Base-by-base conservation (phyloP, 2,329 filamentous ascomycete species). In the Sclerotinia nivalis region DNA sequence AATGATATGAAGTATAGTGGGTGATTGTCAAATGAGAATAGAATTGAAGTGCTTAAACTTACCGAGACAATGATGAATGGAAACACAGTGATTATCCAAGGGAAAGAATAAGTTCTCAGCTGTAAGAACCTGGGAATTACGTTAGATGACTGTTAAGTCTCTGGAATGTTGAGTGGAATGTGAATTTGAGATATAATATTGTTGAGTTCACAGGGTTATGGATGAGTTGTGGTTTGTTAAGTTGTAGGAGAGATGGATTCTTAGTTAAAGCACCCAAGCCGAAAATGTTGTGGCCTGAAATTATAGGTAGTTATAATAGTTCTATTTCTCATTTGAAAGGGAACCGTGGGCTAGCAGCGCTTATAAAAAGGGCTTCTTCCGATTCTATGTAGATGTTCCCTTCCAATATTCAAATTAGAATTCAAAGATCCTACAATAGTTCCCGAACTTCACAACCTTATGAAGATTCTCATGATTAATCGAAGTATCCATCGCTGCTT, bases 41-140 rank as follows among this genome's bases (percentile, higher is more conserved):
- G 34, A 65, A 52, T 25, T 52, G 47, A 52, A 43, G n/a, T 37
- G 20, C 50, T 28, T 52, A 28, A 40, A 65, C 61, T 65, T 65
- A 65, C 61, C 61, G 61, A 65, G 61, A 54, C 15, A 18, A 52
- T 49, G 37, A 52, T 22, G 31, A 4, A 65, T 65, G 47, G 47
- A 25, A 28, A 52, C 18, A 20, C 31, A 28, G 60, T 34, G 45
- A 15, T 64, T 18, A 25, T 25, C 31, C 45, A 31, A 37, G 37
- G 37, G 45, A 64, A 37, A 31, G 8, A 40, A 43, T 54, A 28
- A 28, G 5, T 40, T 65, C 34, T 28, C 34, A 40, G 31, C 22
- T 65, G 7, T 52, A 0, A 0, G 31, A 20, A 40, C 34, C 34
- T n/a, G 9, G 40, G 7, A 8, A 25, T 64, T 28, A 13, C 40